Percentiles rank a stretch among this genome's conserved stretches.
Evolutionary conservation across 768 basidiomycete genomes (phyloP).

Genomic region (Asterophora parasitica): DNA sequence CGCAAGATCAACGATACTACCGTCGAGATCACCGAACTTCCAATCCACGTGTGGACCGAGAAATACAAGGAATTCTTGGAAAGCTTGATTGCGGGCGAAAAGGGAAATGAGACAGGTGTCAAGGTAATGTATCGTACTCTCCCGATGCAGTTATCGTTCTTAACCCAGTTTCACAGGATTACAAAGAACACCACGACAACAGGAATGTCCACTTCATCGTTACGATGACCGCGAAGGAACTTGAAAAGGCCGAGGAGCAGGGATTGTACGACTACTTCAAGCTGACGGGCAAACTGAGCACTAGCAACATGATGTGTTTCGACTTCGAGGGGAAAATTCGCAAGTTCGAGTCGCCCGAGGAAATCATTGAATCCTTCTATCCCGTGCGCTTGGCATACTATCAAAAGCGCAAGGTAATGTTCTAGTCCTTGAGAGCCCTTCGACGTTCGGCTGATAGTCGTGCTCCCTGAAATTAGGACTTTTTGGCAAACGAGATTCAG

Average conservation of each 20-base stretch:
- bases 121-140: conserved; percentile 49
- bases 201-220: conserved; percentile 86
- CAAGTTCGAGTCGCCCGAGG: conserved; percentile 85
- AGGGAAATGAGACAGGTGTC: conserved; percentile 66
- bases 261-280: conserved; percentile 92
- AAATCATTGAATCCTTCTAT: conserved; percentile 92
- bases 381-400: conserved; percentile 85
- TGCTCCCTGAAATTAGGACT: conserved; percentile 50
- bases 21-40: conserved; percentile 91
- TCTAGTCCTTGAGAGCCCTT: neutral
- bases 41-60: conserved; percentile 93
- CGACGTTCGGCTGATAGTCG: neutral
- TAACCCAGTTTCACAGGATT: conserved; percentile 57
- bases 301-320: conserved; percentile 98
- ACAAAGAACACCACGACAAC: conserved; percentile 95
- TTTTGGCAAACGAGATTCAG: conserved; percentile 79
- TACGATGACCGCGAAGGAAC: conserved; percentile 71
- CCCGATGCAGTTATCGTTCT: neutral
- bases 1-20: conserved; percentile 82
- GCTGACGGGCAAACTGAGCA: conserved; percentile 76
- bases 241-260: conserved; percentile 85
- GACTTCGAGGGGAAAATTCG: conserved; percentile 95
- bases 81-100: conserved; percentile 75
- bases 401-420: conserved; percentile 86
- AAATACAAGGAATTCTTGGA: conserved; percentile 91